These are phyloP conservation scores for Arthroderma sp. DNA, from an alignment of 2,329 filamentous ascomycete species.

Conservation along the genomic window DNA sequence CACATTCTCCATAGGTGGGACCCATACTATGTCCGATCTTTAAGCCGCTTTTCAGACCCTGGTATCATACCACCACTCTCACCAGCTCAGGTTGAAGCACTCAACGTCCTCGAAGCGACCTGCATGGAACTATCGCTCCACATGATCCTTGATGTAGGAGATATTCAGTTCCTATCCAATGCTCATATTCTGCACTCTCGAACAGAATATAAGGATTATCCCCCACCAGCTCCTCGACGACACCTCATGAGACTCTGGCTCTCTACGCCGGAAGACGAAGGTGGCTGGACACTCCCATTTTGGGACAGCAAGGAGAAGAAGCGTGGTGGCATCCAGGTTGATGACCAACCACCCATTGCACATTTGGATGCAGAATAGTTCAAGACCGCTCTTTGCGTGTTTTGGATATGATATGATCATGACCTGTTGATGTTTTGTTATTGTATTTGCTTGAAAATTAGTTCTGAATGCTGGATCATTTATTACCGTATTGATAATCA, in stretches of 20 bases:
- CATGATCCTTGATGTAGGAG: slow-evolving; percentile 75
- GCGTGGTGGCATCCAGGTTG: slow-evolving; percentile 76
- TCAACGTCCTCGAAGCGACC: slow-evolving; percentile 59
- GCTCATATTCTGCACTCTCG: slow-evolving; percentile 67
- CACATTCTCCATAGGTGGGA: slow-evolving; percentile 46
- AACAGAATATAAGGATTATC: slow-evolving; percentile 63
- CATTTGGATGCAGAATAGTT: slow-evolving; percentile 63
- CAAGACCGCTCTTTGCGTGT: background rate
- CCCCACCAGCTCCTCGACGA: slow-evolving; percentile 54
- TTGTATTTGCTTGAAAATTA: background rate
- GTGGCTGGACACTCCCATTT: slow-evolving; percentile 75
- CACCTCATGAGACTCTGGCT: slow-evolving; percentile 79
- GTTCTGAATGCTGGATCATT: too few relatives aligned
- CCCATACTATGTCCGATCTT: slow-evolving; percentile 70
- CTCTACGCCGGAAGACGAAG: slow-evolving; percentile 66
- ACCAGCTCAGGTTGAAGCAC: slow-evolving; percentile 53
- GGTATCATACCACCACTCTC: slow-evolving; percentile 63
- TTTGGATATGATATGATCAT: too few relatives aligned
- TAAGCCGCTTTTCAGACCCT: slow-evolving; percentile 58
- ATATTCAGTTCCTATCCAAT: slow-evolving; percentile 79
- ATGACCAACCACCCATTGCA: slow-evolving; percentile 62
- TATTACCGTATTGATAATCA: too few relatives aligned
- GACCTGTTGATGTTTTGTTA: background rate
- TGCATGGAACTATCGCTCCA: slow-evolving; percentile 62
- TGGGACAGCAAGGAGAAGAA: slow-evolving; percentile 73